These are phyloP conservation scores for Xylariaceae sp. DNA, from an alignment of 2,329 filamentous ascomycete genomes.

Conservation along the genomic window DNA sequence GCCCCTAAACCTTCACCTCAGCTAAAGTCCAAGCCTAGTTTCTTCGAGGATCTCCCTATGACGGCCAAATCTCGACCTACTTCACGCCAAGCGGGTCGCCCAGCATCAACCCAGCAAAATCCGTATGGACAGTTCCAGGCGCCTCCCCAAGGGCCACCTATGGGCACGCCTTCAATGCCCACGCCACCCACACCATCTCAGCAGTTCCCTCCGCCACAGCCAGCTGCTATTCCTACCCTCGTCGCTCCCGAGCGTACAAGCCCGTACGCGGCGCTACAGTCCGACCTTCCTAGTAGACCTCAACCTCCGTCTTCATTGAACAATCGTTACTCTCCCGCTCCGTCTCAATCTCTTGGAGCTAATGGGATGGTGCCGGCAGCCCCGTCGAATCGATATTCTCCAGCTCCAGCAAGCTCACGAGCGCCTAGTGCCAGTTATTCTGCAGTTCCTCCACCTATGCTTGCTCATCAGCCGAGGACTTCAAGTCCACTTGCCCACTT, in stretches of 20 bases:
- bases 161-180: slow-evolving; percentile 21
- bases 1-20: slow-evolving; percentile 33
- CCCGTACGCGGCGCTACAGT: slow-evolving; percentile 48
- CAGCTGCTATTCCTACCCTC: slow-evolving; percentile 36
- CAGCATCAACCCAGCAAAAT: slow-evolving; percentile 40
- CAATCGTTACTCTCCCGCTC: slow-evolving; percentile 59
- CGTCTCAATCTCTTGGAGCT: slow-evolving; percentile 36
- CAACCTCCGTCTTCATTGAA: slow-evolving; percentile 32
- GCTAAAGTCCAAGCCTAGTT: slow-evolving; percentile 47
- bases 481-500: slow-evolving; percentile 63
- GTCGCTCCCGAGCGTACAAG: slow-evolving; percentile 49
- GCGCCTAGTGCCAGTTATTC: slow-evolving; percentile 37
- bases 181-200: slow-evolving; percentile 21
- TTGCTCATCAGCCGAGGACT: slow-evolving; percentile 58
- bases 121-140: slow-evolving; percentile 34
- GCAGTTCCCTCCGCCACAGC: background rate
- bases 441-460: slow-evolving; percentile 40
- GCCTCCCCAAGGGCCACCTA: slow-evolving; percentile 27
- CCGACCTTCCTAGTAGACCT: slow-evolving; percentile 31
- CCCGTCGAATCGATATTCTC: slow-evolving; percentile 51
- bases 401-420: slow-evolving; percentile 39
- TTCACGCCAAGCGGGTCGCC: slow-evolving; percentile 46
- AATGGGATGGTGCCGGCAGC: slow-evolving; percentile 37
- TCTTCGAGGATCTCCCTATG: slow-evolving; percentile 74
- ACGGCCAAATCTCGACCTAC: slow-evolving; percentile 56